Evolutionary conservation across 1,139 yeast genomes (phyloP).

Genomic region (Zygosaccharomyces sapae): DNA sequence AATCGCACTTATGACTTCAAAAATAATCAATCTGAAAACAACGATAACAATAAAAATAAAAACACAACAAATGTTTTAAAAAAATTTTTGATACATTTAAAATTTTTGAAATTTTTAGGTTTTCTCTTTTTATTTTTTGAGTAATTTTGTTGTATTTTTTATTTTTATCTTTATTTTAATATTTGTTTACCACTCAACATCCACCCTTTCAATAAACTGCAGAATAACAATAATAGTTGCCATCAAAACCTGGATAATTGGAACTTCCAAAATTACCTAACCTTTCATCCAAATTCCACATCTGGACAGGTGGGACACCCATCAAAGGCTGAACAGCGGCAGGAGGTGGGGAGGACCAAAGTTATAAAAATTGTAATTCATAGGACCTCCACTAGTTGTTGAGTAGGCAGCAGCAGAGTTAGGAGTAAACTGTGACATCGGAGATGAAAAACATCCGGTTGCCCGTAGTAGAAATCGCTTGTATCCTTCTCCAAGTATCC

Average conservation of each 20-base stretch:
- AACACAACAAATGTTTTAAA: not conserved
- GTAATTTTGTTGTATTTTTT: too few species aligned
- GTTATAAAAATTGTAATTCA: slow-evolving; percentile 16
- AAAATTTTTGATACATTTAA: not conserved
- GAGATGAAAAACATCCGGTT: slow-evolving; percentile 16
- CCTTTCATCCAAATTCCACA: slow-evolving; percentile 18
- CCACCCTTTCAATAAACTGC: too few species aligned
- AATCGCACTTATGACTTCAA: not conserved
- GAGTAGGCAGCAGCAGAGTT: slow-evolving; percentile 12
- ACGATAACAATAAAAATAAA: slow-evolving; percentile 1
- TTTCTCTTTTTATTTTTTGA: too few species aligned
- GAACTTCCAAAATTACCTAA: slow-evolving; percentile 11
- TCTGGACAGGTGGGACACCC: slow-evolving; percentile 12
- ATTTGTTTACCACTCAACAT: slow-evolving; percentile 1
- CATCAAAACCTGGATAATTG: slow-evolving; percentile 10
- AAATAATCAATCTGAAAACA: not conserved
- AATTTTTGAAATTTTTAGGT: not conserved
- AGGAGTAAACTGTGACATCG: slow-evolving; percentile 16
- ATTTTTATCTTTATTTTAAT: slow-evolving; percentile 2
- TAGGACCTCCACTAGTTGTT: slow-evolving; percentile 3
- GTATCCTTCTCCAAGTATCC: slow-evolving; percentile 20
- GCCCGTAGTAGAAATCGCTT: slow-evolving; percentile 17
- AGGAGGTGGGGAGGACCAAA: slow-evolving; percentile 15
- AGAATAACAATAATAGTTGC: slow-evolving; percentile 17
- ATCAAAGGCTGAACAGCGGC: slow-evolving; percentile 6